Evolutionary conservation across 805 yeast genomes (phyloP).

Genomic region (Candida ipomoeae): DNA sequence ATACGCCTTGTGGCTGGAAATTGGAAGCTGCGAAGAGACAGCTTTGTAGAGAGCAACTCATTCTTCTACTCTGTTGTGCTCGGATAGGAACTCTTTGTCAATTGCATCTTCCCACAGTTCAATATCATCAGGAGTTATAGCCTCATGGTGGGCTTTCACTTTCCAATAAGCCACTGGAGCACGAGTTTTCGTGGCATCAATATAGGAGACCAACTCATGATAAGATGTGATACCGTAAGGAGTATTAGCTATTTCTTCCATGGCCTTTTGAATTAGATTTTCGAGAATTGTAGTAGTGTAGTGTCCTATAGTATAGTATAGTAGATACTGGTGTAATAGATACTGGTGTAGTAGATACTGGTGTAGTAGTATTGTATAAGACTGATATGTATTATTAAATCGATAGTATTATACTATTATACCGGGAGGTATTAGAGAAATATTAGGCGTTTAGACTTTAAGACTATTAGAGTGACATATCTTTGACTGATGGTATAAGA

Average conservation of each 20-base stretch:
- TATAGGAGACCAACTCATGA: neutral
- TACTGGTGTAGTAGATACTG: too few species aligned
- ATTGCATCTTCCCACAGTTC: slow-evolving; percentile 7
- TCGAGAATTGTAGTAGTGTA: neutral
- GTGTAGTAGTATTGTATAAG: too few species aligned
- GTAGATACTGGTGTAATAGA: too few species aligned
- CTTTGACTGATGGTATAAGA: too few species aligned
- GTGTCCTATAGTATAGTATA: too few species aligned
- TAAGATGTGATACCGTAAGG: neutral
- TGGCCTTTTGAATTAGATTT: neutral
- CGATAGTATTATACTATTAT: too few species aligned
- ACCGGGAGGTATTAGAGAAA: too few species aligned
- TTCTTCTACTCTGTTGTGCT: neutral
- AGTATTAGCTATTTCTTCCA: neutral
- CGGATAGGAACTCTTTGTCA: neutral
- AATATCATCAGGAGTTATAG: slow-evolving; percentile 4
- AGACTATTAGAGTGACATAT: too few species aligned
- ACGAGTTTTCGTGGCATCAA: neutral
- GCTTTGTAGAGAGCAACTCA: neutral
- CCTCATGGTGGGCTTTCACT: neutral
- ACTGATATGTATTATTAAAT: too few species aligned
- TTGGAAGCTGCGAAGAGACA: neutral
- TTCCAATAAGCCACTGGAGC: slow-evolving; percentile 4
- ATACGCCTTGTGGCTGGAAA: neutral
- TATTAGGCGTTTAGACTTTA: too few species aligned